A percentile compares a stretch with the other conserved stretches of the same genome.
Evolutionary conservation across 1,284 basidiomycete species (phyloP).

Genomic region (Omphalotus olearius): DNA sequence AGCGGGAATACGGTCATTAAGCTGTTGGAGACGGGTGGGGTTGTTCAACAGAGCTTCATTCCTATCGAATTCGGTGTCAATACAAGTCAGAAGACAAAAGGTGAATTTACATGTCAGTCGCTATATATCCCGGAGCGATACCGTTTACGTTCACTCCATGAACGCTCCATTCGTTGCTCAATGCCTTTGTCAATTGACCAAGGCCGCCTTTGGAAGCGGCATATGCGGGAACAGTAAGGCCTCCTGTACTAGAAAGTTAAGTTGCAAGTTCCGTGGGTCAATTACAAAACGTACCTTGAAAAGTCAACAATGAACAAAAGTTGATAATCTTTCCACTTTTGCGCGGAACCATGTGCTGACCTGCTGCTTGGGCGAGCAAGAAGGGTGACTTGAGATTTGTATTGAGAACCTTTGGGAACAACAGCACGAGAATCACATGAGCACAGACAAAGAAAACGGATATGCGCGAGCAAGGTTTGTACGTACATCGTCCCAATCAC

Average conservation of each 20-base stretch:
- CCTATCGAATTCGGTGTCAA: constrained; percentile 33
- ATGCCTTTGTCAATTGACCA: constrained; percentile 78
- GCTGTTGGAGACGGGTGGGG: constrained; percentile 76
- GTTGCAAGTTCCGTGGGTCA: too few species aligned
- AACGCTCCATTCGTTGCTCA: constrained; percentile 64
- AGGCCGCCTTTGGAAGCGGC: constrained; percentile 88
- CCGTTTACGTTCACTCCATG: constrained; percentile 89
- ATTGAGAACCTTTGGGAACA: constrained; percentile 54
- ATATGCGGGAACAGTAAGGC: constrained; percentile 85
- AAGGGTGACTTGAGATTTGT: constrained; percentile 79
- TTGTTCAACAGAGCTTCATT: constrained; percentile 78
- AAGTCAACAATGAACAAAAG: constrained; percentile 74
- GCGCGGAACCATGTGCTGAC: constrained; percentile 74
- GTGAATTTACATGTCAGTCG: constrained; percentile 75
- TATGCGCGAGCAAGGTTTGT: constrained; percentile 10
- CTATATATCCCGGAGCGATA: constrained; percentile 89
- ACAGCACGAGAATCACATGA: constrained; percentile 11
- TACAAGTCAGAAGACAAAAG: background rate
- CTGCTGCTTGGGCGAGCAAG: constrained; percentile 74
- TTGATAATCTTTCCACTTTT: constrained; percentile 81
- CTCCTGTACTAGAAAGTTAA: constrained; percentile 33
- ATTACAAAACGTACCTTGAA: constrained; percentile 49
- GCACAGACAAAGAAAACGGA: constrained; percentile 12
- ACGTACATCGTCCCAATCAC: constrained; percentile 87
- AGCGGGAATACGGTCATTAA: constrained; percentile 90